A percentile compares a stretch with the other conserved stretches of the same genome.
Evolutionary conservation across 345 rosid genomes (phyloP).

Genomic region (Hibiscus trionum): DNA sequence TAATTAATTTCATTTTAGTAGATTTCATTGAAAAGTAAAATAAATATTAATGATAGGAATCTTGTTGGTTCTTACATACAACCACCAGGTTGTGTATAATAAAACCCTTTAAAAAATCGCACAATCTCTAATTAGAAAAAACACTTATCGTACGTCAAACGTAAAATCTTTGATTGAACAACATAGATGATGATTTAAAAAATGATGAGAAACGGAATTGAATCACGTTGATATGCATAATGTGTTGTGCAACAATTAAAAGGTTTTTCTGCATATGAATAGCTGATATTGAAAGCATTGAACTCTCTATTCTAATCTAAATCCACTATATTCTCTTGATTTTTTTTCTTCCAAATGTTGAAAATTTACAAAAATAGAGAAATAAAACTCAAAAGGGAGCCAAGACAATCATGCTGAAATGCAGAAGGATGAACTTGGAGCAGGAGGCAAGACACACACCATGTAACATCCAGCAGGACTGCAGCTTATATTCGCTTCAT

Average conservation of each 20-base stretch:
- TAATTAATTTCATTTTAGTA: too few species aligned
- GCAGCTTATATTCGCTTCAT: constrained; percentile 69
- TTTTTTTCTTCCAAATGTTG: background rate
- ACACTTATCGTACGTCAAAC: too few species aligned
- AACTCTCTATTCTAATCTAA: constrained; percentile 8
- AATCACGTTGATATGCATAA: background rate
- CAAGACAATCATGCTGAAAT: constrained; percentile 39
- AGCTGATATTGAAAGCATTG: background rate
- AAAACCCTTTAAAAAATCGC: too few species aligned
- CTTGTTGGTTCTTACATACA: too few species aligned
- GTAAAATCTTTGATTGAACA: too few species aligned
- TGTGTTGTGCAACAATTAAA: background rate
- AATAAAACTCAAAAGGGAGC: background rate
- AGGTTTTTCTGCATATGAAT: too few species aligned
- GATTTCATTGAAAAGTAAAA: too few species aligned
- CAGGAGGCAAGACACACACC: constrained; percentile 83
- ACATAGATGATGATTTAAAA: too few species aligned
- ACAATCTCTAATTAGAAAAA: too few species aligned
- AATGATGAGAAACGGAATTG: background rate
- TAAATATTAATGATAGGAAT: too few species aligned
- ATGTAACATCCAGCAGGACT: constrained; percentile 82
- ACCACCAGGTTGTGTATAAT: too few species aligned
- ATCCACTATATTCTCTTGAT: constrained; percentile 1
- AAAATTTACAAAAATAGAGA: too few species aligned
- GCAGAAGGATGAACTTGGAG: constrained; percentile 78